Evolutionary conservation across 2,329 filamentous ascomycete genomes (phyloP).

Genomic region (Aquanectria penicillioides): DNA sequence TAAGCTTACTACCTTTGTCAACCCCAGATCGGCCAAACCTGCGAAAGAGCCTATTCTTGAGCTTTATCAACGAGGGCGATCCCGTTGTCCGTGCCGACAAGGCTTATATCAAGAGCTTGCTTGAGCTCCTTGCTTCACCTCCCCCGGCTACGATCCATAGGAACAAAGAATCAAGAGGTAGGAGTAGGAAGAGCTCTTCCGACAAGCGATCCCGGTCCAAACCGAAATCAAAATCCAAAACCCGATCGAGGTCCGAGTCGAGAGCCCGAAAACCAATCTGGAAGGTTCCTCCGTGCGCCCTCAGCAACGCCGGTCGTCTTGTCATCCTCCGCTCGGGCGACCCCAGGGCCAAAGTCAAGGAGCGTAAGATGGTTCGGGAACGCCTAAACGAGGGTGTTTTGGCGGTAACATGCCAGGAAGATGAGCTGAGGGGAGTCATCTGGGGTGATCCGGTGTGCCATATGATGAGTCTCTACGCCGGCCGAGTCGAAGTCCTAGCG

Average conservation of each 20-base stretch:
- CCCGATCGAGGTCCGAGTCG: conserved; percentile 18
- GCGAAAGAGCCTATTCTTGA: conserved; percentile 78
- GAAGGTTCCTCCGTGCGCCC: conserved; percentile 71
- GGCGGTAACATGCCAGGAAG: conserved; percentile 74
- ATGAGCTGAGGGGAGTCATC: conserved; percentile 73
- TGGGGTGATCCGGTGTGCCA: conserved; percentile 87
- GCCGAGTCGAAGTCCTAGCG: conserved; percentile 76
- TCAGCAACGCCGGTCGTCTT: conserved; percentile 77
- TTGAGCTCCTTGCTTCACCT: conserved; percentile 75
- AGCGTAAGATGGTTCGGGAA: conserved; percentile 60
- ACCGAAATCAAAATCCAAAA: conserved; percentile 28
- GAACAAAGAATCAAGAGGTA: conserved; percentile 26
- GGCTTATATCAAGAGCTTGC: conserved; percentile 76
- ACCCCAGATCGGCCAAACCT: conserved; percentile 62
- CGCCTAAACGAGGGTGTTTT: conserved; percentile 69
- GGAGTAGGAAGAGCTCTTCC: too few relatives aligned
- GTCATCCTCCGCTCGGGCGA: conserved; percentile 70
- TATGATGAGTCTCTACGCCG: conserved; percentile 81
- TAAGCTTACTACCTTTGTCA: conserved; percentile 75
- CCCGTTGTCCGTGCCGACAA: conserved; percentile 82
- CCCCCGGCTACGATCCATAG: conserved; percentile 51
- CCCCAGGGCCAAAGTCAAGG: conserved; percentile 48
- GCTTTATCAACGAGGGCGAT: conserved; percentile 88
- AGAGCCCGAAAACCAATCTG: conserved; percentile 58
- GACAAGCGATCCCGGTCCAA: conserved; percentile 3